Evolutionary conservation across 768 basidiomycete genomes (phyloP).

Genomic region (Rhodosporidiobolus odoratus): DNA sequence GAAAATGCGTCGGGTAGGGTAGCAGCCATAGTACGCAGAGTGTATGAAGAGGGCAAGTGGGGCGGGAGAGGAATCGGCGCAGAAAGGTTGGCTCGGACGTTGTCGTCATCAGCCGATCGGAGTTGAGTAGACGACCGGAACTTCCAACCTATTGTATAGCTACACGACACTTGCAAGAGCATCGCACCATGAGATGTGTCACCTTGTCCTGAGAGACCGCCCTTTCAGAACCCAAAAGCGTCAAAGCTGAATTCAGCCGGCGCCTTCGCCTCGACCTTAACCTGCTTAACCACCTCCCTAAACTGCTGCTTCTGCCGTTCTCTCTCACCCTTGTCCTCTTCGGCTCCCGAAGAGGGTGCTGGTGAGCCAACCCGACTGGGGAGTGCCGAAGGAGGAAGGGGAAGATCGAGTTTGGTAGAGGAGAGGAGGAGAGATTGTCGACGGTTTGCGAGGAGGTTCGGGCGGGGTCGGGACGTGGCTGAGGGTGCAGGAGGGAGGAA

Average conservation of each 20-base stretch:
- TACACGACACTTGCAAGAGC: too few relatives aligned
- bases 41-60: too few relatives aligned
- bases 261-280: slow-evolving; percentile 30
- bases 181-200: too few relatives aligned
- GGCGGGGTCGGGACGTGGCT: not conserved
- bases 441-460: not conserved
- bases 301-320: slow-evolving; percentile 22
- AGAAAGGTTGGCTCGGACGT: too few relatives aligned
- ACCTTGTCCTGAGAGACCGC: too few relatives aligned
- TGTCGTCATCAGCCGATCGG: too few relatives aligned
- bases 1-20: too few relatives aligned
- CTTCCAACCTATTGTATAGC: too few relatives aligned
- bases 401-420: slow-evolving; percentile 22
- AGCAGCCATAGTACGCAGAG: too few relatives aligned
- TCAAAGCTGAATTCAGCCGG: slow-evolving; percentile 32
- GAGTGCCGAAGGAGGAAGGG: slow-evolving; percentile 1
- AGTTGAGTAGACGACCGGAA: too few relatives aligned
- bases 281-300: slow-evolving; percentile 19
- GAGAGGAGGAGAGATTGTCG: slow-evolving; percentile 12
- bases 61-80: too few relatives aligned
- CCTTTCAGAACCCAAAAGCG: slow-evolving; percentile 27
- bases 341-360: not conserved
- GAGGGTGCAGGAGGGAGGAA: slow-evolving; percentile 6
- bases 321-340: slow-evolving; percentile 1
- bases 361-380: slow-evolving; percentile 20